Percentiles rank a stretch among this genome's conserved stretches.
Conservation (phyloP, 352 stramenopile genomes). For the Globisporangium nagaii region DNA sequence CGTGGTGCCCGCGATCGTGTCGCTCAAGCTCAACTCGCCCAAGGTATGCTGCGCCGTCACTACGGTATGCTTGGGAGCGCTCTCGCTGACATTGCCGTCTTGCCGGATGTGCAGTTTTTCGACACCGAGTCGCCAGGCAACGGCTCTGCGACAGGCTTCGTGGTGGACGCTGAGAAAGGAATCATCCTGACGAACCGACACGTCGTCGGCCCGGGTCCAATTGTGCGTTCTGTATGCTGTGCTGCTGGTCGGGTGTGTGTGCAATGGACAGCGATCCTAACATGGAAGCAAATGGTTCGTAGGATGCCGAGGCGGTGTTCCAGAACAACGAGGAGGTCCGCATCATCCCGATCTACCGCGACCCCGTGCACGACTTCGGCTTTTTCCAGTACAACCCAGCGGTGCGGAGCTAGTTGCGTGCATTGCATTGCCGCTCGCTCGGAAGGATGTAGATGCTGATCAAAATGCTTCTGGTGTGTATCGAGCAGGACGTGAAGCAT, state of each 20-base stretch:
- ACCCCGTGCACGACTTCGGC: constrained; percentile 92
- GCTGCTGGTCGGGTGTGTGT: background rate
- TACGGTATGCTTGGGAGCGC: background rate
- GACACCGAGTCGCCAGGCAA: constrained; percentile 87
- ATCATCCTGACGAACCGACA: constrained; percentile 94
- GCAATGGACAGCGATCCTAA: background rate
- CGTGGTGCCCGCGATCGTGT: constrained; percentile 82
- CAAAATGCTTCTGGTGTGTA: too few relatives aligned
- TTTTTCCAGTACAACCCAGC: constrained; percentile 88
- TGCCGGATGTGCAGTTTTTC: constrained; percentile 61
- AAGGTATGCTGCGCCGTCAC: constrained; percentile 39
- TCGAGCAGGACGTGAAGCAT: constrained; percentile 73
- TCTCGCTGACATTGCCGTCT: constrained; percentile 7
- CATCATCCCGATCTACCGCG: constrained; percentile 89
- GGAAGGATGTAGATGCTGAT: background rate
- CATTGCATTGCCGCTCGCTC: background rate
- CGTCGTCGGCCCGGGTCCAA: constrained; percentile 81
- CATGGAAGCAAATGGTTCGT: constrained; percentile 7
- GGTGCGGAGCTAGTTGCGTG: constrained; percentile 20
- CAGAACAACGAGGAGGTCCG: constrained; percentile 93
- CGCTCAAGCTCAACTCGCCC: constrained; percentile 84
- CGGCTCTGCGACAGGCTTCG: constrained; percentile 88
- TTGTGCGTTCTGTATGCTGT: constrained; percentile 44
- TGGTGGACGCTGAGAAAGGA: constrained; percentile 87
- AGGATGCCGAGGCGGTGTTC: constrained; percentile 89